Percentiles rank a stretch among this genome's conserved stretches.
Evolutionary conservation across 805 yeast species (phyloP).

Genomic region (Hanseniaspora singularis): DNA sequence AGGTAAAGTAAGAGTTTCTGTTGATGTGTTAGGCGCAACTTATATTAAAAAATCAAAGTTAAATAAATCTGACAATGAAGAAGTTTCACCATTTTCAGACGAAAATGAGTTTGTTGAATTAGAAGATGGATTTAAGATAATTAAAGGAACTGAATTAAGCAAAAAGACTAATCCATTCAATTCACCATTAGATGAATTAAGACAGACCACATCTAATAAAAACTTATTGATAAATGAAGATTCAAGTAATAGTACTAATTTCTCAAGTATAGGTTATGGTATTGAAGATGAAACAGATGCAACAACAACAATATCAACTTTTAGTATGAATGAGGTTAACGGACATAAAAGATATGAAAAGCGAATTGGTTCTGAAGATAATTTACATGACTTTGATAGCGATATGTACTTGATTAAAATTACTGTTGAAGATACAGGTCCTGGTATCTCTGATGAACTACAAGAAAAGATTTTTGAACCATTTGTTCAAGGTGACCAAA

Average conservation of each 20-base stretch:
- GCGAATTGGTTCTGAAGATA: constrained; percentile 28
- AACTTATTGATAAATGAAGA: neutral
- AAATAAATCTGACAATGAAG: neutral
- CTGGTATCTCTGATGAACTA: constrained; percentile 76
- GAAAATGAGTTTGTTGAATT: constrained; percentile 1
- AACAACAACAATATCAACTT: constrained; percentile 16
- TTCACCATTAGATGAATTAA: constrained; percentile 2
- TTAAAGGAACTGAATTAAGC: constrained; percentile 1
- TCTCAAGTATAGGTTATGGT: too few species aligned
- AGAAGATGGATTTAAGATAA: constrained; percentile 4
- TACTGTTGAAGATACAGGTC: constrained; percentile 80
- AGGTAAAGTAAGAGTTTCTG: constrained; percentile 65
- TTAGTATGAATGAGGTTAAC: constrained; percentile 1
- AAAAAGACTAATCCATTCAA: constrained; percentile 1
- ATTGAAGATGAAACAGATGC: constrained; percentile 16
- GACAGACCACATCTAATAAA: neutral
- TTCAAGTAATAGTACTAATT: too few species aligned
- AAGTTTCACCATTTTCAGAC: neutral
- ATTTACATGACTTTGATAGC: constrained; percentile 24
- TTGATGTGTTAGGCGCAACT: constrained; percentile 55
- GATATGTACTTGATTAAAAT: constrained; percentile 33
- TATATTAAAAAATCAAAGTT: constrained; percentile 27
- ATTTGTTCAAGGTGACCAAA: constrained; percentile 93
- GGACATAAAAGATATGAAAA: constrained; percentile 2
- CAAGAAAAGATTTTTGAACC: constrained; percentile 88